These are phyloP conservation scores for Mortierella hygrophila DNA, from an alignment of 192 early-diverging fungal species.

Conservation along the genomic window DNA sequence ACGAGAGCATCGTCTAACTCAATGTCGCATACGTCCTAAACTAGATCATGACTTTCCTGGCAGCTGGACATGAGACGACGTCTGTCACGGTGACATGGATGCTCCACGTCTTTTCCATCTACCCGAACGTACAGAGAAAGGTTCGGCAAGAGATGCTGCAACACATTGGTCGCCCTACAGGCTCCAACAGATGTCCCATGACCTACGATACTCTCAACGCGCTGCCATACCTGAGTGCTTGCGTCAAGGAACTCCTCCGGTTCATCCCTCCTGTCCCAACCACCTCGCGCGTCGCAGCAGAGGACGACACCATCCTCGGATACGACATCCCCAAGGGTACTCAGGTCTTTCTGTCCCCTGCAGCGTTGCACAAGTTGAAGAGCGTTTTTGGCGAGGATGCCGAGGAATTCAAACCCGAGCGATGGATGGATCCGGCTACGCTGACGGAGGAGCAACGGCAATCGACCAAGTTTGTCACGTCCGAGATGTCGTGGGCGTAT, in stretches of 20 bases:
- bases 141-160: constrained; percentile 63
- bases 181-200: constrained; percentile 38
- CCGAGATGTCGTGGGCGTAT: constrained; percentile 48
- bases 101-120: constrained; percentile 61
- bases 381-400: constrained; percentile 64
- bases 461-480: constrained; percentile 26
- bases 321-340: constrained; percentile 64
- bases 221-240: constrained; percentile 64
- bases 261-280: constrained; percentile 67
- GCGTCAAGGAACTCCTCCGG: constrained; percentile 65
- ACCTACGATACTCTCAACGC: constrained; percentile 63
- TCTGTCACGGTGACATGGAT: constrained; percentile 62
- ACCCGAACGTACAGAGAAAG: constrained; percentile 57
- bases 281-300: constrained; percentile 53
- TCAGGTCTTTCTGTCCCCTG: constrained; percentile 55
- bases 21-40: background rate
- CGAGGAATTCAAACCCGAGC: constrained; percentile 63
- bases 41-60: constrained; percentile 65
- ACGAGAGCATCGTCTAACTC: background rate
- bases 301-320: constrained; percentile 55
- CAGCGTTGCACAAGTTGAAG: constrained; percentile 56
- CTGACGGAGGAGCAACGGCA: constrained; percentile 5
- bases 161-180: constrained; percentile 38
- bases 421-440: constrained; percentile 61
- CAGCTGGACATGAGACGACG: constrained; percentile 73